phyloP scores from a whole-genome alignment of 768 basidiomycete genomes.

The Dictyophora rubrovolvata region DNA sequence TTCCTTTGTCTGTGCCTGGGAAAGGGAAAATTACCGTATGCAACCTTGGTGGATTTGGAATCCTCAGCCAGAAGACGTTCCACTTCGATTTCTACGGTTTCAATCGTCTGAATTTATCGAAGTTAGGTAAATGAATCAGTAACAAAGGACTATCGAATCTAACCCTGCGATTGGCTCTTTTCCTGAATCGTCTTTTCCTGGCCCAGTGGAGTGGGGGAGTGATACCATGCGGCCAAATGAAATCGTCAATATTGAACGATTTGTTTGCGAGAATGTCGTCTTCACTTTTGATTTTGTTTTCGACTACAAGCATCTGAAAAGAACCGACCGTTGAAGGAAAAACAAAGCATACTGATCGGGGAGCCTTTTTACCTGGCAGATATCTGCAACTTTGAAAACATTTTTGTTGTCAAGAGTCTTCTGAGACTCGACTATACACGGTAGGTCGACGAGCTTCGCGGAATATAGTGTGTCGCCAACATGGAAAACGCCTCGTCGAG shows the following conservation, averaged over 20 bases:
- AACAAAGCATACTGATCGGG: conserved; percentile 9
- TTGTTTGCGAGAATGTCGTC: conserved; percentile 51
- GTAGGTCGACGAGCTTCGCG: conserved; percentile 92
- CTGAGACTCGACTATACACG: conserved; percentile 88
- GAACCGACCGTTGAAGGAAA: background rate
- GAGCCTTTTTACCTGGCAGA: conserved; percentile 66
- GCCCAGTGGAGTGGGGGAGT: conserved; percentile 88
- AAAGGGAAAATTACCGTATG: conserved; percentile 46
- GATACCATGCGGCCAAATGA: conserved; percentile 94
- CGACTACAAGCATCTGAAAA: conserved; percentile 83
- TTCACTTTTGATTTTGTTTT: conserved; percentile 61
- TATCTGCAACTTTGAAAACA: conserved; percentile 98
- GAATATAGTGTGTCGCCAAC: conserved; percentile 71
- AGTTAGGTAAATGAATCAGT: background rate
- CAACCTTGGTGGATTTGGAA: conserved; percentile 59
- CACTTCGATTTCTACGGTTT: conserved; percentile 89
- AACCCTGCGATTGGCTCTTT: conserved; percentile 75
- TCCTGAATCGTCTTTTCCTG: conserved; percentile 86
- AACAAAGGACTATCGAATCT: conserved; percentile 16
- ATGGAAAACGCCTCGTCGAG: conserved; percentile 83
- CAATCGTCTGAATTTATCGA: conserved; percentile 56
- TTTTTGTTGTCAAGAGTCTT: conserved; percentile 95
- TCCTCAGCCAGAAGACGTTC: conserved; percentile 80
- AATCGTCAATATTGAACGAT: conserved; percentile 85
- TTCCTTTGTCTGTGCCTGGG: background rate